A percentile compares a stretch with the other conserved stretches of the same genome.
Evolutionary conservation across 139 green algal species (phyloP).

Genomic region (Nannochloris sp.): DNA sequence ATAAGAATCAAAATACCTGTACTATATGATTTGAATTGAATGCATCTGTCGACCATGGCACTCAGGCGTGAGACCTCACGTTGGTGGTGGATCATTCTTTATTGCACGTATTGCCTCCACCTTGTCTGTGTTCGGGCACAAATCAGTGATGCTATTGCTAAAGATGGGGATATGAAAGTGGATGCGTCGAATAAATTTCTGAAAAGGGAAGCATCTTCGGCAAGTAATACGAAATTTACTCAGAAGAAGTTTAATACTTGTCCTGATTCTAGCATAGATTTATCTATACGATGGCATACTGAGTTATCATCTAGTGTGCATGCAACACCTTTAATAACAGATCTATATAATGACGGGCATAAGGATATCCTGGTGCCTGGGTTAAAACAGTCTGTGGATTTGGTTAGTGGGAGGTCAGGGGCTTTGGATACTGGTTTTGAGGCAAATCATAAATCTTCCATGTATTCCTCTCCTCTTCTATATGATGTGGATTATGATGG

Average conservation of each 20-base stretch:
- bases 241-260: background rate
- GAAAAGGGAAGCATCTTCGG: constrained; percentile 28
- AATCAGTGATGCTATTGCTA: constrained; percentile 33
- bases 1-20: no score
- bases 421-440: constrained; percentile 44
- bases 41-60: no score
- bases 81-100: background rate
- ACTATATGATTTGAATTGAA: no score
- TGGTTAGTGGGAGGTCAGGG: constrained; percentile 71
- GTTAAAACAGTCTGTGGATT: constrained; percentile 46
- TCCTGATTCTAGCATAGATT: constrained; percentile 21
- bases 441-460: constrained; percentile 54
- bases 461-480: constrained; percentile 83
- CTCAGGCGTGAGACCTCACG: background rate
- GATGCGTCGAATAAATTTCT: constrained; percentile 60
- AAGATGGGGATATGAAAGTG: constrained; percentile 32
- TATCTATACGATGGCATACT: constrained; percentile 83
- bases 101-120: background rate
- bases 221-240: background rate
- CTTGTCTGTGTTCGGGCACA: constrained; percentile 18
- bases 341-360: constrained; percentile 81
- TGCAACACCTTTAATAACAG: constrained; percentile 88
- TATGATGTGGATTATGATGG: constrained; percentile 86
- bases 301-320: constrained; percentile 79
- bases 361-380: constrained; percentile 90